Percentiles rank a stretch among this genome's conserved stretches.
phyloP scores from a whole-genome alignment of 305 asterid species.

The Fraxinus dipetala region DNA sequence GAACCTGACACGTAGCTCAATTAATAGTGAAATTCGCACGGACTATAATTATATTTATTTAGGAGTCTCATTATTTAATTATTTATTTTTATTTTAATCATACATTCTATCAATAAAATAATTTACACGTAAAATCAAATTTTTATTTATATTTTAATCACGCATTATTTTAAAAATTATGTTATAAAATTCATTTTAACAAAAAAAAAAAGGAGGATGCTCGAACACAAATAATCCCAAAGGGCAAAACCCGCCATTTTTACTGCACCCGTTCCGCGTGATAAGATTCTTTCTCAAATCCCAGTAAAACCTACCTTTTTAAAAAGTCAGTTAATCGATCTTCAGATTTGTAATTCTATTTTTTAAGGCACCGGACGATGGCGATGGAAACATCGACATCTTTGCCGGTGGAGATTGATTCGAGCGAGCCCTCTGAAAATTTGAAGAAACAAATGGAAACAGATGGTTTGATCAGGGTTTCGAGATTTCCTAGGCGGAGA shows the following conservation, averaged over 20 bases:
- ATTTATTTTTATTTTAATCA: too few relatives aligned
- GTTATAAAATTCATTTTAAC: too few relatives aligned
- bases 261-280: conserved; percentile 7
- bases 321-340: neutral
- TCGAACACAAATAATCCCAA: neutral
- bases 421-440: conserved; percentile 24
- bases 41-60: too few relatives aligned
- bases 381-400: conserved; percentile 40
- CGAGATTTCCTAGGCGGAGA: conserved; percentile 51
- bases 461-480: conserved; percentile 29
- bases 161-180: too few relatives aligned
- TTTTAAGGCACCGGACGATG: neutral
- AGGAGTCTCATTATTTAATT: too few relatives aligned
- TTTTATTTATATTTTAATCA: too few relatives aligned
- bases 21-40: too few relatives aligned
- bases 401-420: conserved; percentile 29
- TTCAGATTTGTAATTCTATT: conserved; percentile 2
- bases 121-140: too few relatives aligned
- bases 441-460: conserved; percentile 26
- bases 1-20: too few relatives aligned
- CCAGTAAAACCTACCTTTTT: conserved; percentile 4
- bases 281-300: conserved; percentile 14
- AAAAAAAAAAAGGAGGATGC: too few relatives aligned
- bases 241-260: conserved; percentile 18
- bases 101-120: too few relatives aligned